Evolutionary conservation across 257 asterid genomes (phyloP).

Genomic region (Rehmannia glutinosa): DNA sequence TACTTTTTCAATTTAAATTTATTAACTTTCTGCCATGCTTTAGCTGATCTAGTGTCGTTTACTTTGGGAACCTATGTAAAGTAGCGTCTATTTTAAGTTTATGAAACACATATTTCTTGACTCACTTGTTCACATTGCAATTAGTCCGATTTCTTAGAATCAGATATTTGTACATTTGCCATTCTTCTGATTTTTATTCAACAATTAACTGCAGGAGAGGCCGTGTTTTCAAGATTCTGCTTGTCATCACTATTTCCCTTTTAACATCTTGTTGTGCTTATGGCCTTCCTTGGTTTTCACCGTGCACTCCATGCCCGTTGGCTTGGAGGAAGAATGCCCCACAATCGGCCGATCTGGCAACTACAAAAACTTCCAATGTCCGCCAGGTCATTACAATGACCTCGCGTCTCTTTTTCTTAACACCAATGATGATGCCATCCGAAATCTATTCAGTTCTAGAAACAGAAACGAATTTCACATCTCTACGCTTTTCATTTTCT

Average conservation of each 20-base stretch:
- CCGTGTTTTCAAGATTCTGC: constrained; percentile 65
- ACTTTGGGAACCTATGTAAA: too few relatives aligned
- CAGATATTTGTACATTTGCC: neutral
- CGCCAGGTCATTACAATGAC: constrained; percentile 70
- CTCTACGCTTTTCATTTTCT: constrained; percentile 57
- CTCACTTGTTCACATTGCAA: too few relatives aligned
- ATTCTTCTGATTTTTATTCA: constrained; percentile 13
- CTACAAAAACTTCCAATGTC: constrained; percentile 85
- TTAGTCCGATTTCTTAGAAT: neutral
- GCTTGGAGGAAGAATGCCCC: constrained; percentile 59
- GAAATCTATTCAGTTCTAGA: constrained; percentile 60
- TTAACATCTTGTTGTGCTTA: constrained; percentile 78
- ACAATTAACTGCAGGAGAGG: constrained; percentile 63
- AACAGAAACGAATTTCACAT: constrained; percentile 54
- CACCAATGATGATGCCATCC: constrained; percentile 92
- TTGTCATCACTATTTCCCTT: constrained; percentile 59
- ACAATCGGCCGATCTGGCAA: constrained; percentile 66
- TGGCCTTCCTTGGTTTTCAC: constrained; percentile 82
- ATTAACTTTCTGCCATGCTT: too few relatives aligned
- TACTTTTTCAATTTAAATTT: too few relatives aligned
- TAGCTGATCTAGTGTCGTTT: too few relatives aligned
- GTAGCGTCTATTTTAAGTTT: too few relatives aligned
- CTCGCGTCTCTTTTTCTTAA: constrained; percentile 88
- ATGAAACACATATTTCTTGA: too few relatives aligned
- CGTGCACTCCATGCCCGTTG: constrained; percentile 80